Evolutionary conservation across 192 early-diverging fungal species (phyloP), one percentile per base, ranked within the genome.

Genomic region (Entophlyctis helioformis): DNA sequence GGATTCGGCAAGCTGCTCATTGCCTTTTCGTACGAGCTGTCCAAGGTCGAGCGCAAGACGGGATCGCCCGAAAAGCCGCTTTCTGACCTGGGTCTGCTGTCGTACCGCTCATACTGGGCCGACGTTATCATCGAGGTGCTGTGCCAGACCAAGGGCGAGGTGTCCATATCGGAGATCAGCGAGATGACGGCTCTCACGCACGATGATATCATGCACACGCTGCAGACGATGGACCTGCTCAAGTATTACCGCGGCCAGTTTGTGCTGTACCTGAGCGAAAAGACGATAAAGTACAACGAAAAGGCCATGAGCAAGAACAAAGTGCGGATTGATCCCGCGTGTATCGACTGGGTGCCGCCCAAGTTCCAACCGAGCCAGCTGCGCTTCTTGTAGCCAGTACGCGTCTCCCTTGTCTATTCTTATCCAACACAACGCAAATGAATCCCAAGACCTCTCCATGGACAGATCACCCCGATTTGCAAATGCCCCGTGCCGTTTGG

Each of bases 1-100:
- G 96, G 96, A 15, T 99, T 80, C 57, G 96, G 96, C 3, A 84
- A 89, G 31, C 64, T 93, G 27, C 56, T 99, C 46, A 99, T 99
- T 45, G 73, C 78, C 29, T 99, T 99, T 48, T 91, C 87, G n/a
- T 99, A 99, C 53, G 89, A 91, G 63, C 73, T 99, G 36, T 92
- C 89, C 23, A 87, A 88, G 53, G 81, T 84, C 7, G 96, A 99
- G 63, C 85, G 85, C 28, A 85, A 89, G 53, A 64, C 87, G 4
- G 96, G 96, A 21, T 93, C 89, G 16, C 96, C 96, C 0, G 96
- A 99, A 44, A 99, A 99, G 39, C 96, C 96, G 8, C 66, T 99
- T 2, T 99, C 96, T 0, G 96, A 99, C 62, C 71, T 99, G 47
- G 96, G 93, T 0, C 63, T 96, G 28, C 49, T 97, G 26, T 86